Evolutionary conservation across 2,329 filamentous ascomycete species (phyloP), one percentile per base, ranked within the genome.

Genomic region (Coniochaeta sp.): DNA sequence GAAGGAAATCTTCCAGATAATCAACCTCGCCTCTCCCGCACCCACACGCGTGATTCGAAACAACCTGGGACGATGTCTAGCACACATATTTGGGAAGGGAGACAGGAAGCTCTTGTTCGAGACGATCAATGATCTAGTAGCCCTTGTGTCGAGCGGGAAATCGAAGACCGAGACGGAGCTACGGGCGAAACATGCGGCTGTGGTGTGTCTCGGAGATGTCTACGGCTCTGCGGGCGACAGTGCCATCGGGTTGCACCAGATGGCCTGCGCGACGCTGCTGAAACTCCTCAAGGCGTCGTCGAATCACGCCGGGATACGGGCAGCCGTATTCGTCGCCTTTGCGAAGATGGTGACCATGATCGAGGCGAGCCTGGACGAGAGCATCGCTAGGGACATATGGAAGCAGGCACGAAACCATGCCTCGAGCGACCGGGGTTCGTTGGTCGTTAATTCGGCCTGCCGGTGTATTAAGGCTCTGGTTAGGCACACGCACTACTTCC

Each of bases 171-270:
- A 97, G 61, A 86, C 86, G 65, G 92, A 96, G 67, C 73, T 89
- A 58, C 86, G 87, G 68, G 83, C 86, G 3, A 96, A 91, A 74
- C 93, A 97, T 81, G 92, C 92, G 6, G 93, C 93, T 24, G 89
- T 90, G 42, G 85, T 89, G 71, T 96, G 91, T 70, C 73, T 99
- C 66, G 95, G 95, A 34, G 89, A 95, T 69, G 85, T 98, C 36
- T 98, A 93, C 74, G 90, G 89, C 61, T 86, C 89, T n/a, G 93
- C 93, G 2, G 95, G 95, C 59, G 95, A 98, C 73, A 97, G 93
- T 73, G 91, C 90, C 56, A 90, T 96, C 72, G 88, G 89, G 64
- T 78, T 96, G 62, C 91, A 95, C 62, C 87, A 88, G 60, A 75
- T 96, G 62, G 85, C 88, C 17, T 90, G 87, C 66, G 82, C 85